Evolutionary conservation across 1,284 basidiomycete genomes (phyloP), one percentile per base, ranked within the genome.

Genomic region (Ganoderma boninense): DNA sequence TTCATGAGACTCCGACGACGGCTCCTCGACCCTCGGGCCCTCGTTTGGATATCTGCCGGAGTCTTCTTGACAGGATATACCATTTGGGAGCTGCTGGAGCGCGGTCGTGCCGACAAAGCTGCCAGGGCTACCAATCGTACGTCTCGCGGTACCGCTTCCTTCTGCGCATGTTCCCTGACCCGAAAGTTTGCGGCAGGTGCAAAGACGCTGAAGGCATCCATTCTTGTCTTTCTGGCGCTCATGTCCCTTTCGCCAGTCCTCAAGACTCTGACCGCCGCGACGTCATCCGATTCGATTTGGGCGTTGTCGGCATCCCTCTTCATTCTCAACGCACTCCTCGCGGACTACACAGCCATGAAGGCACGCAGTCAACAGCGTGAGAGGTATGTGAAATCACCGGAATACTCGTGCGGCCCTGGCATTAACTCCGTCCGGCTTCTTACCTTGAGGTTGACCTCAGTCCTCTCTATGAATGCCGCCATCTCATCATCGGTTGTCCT

Each of bases 221-320:
- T 97, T 60, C 86, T 99, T 64, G 93, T 97, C 68, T 94, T 97
- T 75, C 87, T 99, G 7, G 90, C 95, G 3, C 87, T 99, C 67
- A 89, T 97, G 81, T 92, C 97, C 6, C 86, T 99, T 57, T 93
- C 97, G 0, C 98, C 98, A 1, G 94, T 99, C 5, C 84, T 99
- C 68, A 89, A 94, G 73, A 98, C 97, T 1, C 83, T 99, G 74
- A 98, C 96, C 14, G 95, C 95, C 54, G 95, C 97, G 10, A 99
- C 97, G 0, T 98, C 97, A 23, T 94, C 93, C 16, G 98, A 99
- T 80, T 97, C 96, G 35, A 98, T 99, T 75, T 99, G 97, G 96
- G 97, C 97, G 8, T 83, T 99, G 60, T 90, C 95, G 61, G 88
- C 88, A 16, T 83, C 83, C 73, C 84, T 96, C 43, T 90, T 94